A percentile compares a stretch with the other conserved stretches of the same genome.
Conservation (phyloP, 2,329 filamentous ascomycete genomes). For the Cercospora sp. region DNA sequence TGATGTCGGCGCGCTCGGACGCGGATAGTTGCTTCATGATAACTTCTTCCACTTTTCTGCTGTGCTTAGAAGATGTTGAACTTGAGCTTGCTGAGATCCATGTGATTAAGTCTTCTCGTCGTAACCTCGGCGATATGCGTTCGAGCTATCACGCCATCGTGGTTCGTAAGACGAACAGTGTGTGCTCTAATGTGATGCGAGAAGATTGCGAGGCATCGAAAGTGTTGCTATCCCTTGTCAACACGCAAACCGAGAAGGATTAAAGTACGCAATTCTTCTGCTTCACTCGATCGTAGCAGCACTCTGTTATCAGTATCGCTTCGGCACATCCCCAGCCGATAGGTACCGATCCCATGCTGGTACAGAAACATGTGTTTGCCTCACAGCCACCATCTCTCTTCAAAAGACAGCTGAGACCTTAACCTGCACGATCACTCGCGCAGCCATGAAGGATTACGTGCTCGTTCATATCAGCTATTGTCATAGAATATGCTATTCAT, state of each 20-base stretch:
- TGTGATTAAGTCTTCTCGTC: neutral
- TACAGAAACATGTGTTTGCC: neutral
- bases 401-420: neutral
- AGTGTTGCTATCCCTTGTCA: neutral
- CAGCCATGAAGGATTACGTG: neutral
- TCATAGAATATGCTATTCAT: neutral
- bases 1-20: neutral
- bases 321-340: neutral
- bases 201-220: neutral
- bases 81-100: neutral
- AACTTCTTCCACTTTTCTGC: neutral
- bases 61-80: neutral
- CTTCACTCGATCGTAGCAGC: neutral
- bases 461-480: neutral
- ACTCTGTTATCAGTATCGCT: neutral
- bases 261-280: neutral
- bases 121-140: neutral
- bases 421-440: neutral
- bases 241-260: neutral
- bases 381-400: neutral
- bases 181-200: neutral
- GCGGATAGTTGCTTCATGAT: constrained; percentile 1
- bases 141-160: neutral
- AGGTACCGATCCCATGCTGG: neutral
- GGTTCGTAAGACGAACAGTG: neutral